Conservation (phyloP, 345 rosid genomes). For the Acer saccharum region DNA sequence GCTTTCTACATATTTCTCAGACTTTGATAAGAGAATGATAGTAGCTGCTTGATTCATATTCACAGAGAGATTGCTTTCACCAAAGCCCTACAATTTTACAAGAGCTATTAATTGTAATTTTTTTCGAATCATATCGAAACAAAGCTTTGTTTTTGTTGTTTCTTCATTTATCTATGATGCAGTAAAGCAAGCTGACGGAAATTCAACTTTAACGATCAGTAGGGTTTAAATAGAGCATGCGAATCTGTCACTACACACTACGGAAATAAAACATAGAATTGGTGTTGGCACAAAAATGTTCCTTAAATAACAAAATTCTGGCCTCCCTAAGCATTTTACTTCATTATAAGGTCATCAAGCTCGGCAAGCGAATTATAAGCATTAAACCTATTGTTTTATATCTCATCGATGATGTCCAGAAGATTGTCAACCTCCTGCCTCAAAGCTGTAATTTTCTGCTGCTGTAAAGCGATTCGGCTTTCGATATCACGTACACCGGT, state of each 20-base stretch:
- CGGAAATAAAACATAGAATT: neutral
- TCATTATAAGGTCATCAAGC: conserved; percentile 10
- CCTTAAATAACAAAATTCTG: conserved; percentile 10
- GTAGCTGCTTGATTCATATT: neutral
- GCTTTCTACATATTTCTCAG: neutral
- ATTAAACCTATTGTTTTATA: conserved; percentile 27
- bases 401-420: conserved; percentile 75
- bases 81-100: neutral
- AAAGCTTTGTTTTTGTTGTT: neutral
- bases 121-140: neutral
- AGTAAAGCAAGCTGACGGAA: neutral
- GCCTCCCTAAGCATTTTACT: neutral
- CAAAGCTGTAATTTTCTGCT: conserved; percentile 63
- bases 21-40: no score
- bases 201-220: neutral
- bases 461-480: conserved; percentile 68
- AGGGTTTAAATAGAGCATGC: neutral
- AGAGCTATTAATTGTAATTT: neutral
- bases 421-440: conserved; percentile 91
- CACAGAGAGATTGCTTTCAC: neutral
- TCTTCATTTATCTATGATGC: neutral
- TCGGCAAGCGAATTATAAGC: neutral
- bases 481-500: conserved; percentile 68
- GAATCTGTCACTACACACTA: neutral
- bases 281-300: neutral